These are phyloP conservation scores for Fistulifera pelliculosa DNA, from an alignment of 108 stramenopile species.

Conservation along the genomic window DNA sequence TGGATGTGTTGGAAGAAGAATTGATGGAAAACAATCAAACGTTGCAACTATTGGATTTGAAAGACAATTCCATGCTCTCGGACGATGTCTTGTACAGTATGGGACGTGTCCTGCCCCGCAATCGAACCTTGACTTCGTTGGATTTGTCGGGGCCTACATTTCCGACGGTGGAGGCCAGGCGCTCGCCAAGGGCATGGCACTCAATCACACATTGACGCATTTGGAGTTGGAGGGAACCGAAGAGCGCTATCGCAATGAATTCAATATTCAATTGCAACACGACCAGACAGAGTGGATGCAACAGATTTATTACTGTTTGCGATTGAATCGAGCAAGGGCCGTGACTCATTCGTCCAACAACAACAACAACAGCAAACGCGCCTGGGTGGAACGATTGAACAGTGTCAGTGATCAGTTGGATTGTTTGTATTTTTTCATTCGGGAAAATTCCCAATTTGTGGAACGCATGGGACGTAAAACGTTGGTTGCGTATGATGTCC, in stretches of 20 bases:
- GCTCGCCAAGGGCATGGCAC: slow-evolving; percentile 6
- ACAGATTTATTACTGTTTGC: slow-evolving; percentile 4
- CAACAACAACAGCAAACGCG: too few relatives aligned
- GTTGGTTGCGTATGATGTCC: too few relatives aligned
- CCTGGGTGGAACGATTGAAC: slow-evolving; percentile 10
- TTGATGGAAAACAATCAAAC: slow-evolving; percentile 4
- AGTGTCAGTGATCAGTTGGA: slow-evolving; percentile 11
- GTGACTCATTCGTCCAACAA: neutral
- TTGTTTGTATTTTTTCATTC: slow-evolving; percentile 9
- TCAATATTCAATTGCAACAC: slow-evolving; percentile 1
- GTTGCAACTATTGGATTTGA: slow-evolving; percentile 9
- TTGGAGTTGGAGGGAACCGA: slow-evolving; percentile 12
- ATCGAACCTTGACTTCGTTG: slow-evolving; percentile 3
- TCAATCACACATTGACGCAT: slow-evolving; percentile 7
- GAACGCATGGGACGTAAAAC: neutral
- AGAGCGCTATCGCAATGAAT: slow-evolving; percentile 8
- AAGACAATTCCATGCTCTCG: slow-evolving; percentile 1
- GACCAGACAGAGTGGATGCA: neutral
- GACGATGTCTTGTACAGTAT: slow-evolving; percentile 12
- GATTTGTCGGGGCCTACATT: slow-evolving; percentile 8
- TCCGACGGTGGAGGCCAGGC: slow-evolving; percentile 3
- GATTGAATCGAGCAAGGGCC: slow-evolving; percentile 9
- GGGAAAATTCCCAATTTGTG: neutral
- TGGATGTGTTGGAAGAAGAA: slow-evolving; percentile 6
- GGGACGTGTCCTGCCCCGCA: slow-evolving; percentile 2